These are phyloP conservation scores for Leccinum longicurvipes DNA, from an alignment of 768 basidiomycete species.

Conservation along the genomic window DNA sequence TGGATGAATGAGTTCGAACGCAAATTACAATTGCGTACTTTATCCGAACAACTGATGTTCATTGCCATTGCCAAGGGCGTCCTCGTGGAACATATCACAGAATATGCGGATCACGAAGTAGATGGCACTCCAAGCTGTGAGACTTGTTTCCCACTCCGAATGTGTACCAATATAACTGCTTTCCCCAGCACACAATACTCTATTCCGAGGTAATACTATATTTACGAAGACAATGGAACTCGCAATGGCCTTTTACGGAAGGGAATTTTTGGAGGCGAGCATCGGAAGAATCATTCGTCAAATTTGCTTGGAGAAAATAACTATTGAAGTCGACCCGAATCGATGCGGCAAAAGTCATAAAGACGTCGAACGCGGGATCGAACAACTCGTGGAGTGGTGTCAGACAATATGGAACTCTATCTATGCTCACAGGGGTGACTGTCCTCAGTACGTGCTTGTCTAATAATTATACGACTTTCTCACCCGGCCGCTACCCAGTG, in stretches of 20 bases:
- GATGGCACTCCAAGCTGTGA: constrained; percentile 64
- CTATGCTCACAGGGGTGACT: constrained; percentile 66
- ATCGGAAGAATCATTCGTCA: constrained; percentile 68
- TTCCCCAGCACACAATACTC: constrained; percentile 63
- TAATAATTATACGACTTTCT: constrained; percentile 3
- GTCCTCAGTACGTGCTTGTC: constrained; percentile 59
- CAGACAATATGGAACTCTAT: constrained; percentile 79
- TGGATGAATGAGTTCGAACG: constrained; percentile 72
- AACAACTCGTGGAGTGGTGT: constrained; percentile 74
- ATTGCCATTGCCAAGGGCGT: constrained; percentile 67
- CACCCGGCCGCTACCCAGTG: constrained; percentile 40
- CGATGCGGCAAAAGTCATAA: constrained; percentile 58
- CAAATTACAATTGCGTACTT: constrained; percentile 61
- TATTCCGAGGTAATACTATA: constrained; percentile 67
- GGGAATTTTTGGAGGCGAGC: constrained; percentile 73
- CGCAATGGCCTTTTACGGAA: constrained; percentile 82
- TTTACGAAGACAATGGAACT: constrained; percentile 75
- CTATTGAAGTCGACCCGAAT: constrained; percentile 80
- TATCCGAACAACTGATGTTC: constrained; percentile 59
- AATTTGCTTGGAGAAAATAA: constrained; percentile 67
- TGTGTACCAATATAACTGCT: background rate
- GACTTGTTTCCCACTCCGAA: constrained; percentile 18
- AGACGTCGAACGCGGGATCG: constrained; percentile 64
- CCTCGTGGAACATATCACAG: constrained; percentile 65
- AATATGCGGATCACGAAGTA: constrained; percentile 68